Base-by-base conservation (phyloP, 805 yeast species). In the Komagataella phaffii region DNA sequence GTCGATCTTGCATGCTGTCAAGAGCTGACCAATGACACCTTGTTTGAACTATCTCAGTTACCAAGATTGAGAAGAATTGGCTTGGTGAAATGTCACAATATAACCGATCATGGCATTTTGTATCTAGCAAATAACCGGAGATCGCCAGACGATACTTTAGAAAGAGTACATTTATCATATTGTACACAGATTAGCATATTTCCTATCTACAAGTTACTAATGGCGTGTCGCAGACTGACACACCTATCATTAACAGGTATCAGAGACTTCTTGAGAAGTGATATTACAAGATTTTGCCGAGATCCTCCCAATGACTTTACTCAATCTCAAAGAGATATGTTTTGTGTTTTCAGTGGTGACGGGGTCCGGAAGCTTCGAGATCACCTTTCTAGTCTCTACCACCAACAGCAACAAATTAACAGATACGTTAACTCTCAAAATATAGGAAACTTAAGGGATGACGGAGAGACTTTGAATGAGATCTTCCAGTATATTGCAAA, bases 1-100 rank as follows among this genome's bases (percentile, higher is more conserved):
- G 88, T 91, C 56, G 99, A 91, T 67, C 77, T 93, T 54, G 98
- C 98, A 14, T 90, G 97, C 66, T 91, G 99, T 64, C 73, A 84
- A 1, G 95, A 88, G 64, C 73, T 91, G 51, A 89, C 98, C 2
- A 88, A 93, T 68, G 77, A 80, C 59, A 81, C 96, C 1, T 77
- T 93, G 46, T 74, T 78, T 46, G 95, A 84, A 59, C 70, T 91
- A 56, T 79, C 95, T 2, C 78, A 77, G 48, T 72, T 91, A 57
- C 88, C 95, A 6, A 81, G 84, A 60, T 73, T 91, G 58, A 79
- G 93, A 59, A 78, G 99, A 66, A 89, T 91, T 48, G 99, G 99
- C 0, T 72, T 91, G 49, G 99, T 93, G 21, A 91, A 90, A 64
- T 91, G 99, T 66, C 76, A 79, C 17, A 80, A 85, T 61, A 88